Evolutionary conservation across 768 basidiomycete genomes (phyloP).

Genomic region (Imleria badia): DNA sequence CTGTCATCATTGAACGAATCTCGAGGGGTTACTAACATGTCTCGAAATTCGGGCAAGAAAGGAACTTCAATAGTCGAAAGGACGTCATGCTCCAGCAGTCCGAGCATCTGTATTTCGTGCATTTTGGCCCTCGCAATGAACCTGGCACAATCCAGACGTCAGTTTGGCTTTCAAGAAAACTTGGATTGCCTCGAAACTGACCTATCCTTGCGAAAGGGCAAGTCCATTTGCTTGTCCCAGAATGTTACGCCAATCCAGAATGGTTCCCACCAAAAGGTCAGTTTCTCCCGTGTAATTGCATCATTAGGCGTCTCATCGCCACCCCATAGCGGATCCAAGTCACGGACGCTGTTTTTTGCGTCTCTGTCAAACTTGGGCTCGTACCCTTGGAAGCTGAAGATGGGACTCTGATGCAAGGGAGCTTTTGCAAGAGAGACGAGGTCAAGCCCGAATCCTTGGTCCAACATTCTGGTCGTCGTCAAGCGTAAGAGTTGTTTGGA

Average conservation of each 20-base stretch:
- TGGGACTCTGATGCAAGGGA: conserved; percentile 89
- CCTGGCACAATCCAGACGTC: conserved; percentile 39
- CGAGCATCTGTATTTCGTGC: conserved; percentile 96
- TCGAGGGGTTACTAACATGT: conserved; percentile 31
- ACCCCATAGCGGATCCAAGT: conserved; percentile 75
- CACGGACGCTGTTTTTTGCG: conserved; percentile 44
- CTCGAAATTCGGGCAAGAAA: conserved; percentile 52
- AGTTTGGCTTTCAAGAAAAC: background rate
- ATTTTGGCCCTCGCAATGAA: conserved; percentile 95
- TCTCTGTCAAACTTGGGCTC: conserved; percentile 57
- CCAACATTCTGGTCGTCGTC: conserved; percentile 91
- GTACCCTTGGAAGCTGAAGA: conserved; percentile 82
- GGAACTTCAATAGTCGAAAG: conserved; percentile 88
- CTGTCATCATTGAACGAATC: conserved; percentile 36
- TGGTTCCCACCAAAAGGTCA: conserved; percentile 86
- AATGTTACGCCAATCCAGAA: conserved; percentile 82
- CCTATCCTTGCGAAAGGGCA: conserved; percentile 81
- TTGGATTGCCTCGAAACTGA: conserved; percentile 26
- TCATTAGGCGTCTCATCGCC: conserved; percentile 50
- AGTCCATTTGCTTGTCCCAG: conserved; percentile 86
- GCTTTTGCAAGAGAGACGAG: conserved; percentile 87
- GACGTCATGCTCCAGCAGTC: conserved; percentile 87
- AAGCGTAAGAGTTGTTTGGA: conserved; percentile 86
- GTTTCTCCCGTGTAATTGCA: conserved; percentile 41
- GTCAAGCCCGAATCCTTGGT: conserved; percentile 89